Evolutionary conservation across 2,329 filamentous ascomycete genomes (phyloP), one percentile per base, ranked within the genome.

Genomic region (Myriosclerotinia scirpicola): DNA sequence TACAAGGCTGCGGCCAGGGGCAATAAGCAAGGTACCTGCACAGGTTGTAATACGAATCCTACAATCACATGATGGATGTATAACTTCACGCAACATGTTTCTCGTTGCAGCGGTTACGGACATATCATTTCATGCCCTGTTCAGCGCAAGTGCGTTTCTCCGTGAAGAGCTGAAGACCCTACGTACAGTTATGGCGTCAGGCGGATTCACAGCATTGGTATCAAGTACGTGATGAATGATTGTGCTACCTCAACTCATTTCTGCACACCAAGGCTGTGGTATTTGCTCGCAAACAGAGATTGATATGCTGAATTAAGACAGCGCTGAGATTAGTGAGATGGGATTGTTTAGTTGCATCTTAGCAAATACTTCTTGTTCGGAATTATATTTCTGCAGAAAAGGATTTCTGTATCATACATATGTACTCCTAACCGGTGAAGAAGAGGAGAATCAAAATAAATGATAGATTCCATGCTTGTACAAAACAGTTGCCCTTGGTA

Each of bases 61-160:
- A 48, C 8, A 50, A 60, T 60, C 58, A 60, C 58, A 60, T 60
- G 58, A 60, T 60, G n/a, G 44, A 50, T 60, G 58, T 60, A 38
- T 26, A 26, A 60, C 58, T 60, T 48, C 58, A 60, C 58, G 44
- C 58, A 60, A n/a, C 58, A 60, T 48, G 14, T n/a, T 60, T 50
- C n/a, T 60, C 58, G n/a, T n/a, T 26, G 34, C 58, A 50, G 44
- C 30, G 58, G 44, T 2, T 60, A 38, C 44, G 58, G 42, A 48
- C 58, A 50, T 60, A 50, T n/a, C 30, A 38, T 38, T 26, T 36
- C 26, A 50, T 26, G 42, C 50, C 17, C 15, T 26, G 48, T 50
- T 38, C 44, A 26, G 44, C 44, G 44, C 58, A 38, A 60, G 58
- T 60, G 56, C 46, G 42, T 36, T 22, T 17, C 8, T 48, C 34